Base-by-base conservation (phyloP, 352 stramenopile genomes). In the Phytophthora ohioensis region DNA sequence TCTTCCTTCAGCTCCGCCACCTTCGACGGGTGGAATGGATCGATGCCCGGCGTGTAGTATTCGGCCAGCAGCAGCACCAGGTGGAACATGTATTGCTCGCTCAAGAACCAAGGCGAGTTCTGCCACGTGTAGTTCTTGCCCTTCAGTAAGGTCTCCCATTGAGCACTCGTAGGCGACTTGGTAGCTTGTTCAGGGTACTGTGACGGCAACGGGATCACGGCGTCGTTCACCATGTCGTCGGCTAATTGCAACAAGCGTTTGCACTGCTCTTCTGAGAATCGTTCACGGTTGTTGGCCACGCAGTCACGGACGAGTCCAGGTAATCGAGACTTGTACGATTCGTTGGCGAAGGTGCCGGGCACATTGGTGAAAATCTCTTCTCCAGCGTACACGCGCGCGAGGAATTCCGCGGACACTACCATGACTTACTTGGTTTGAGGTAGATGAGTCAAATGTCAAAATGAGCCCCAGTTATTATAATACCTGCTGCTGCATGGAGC, bases 21-120 rank as follows among this genome's bases (percentile, higher is more conserved):
- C 51, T 94, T 94, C 3, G 73, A 75, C 51, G 80, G 76, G 51
- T 89, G 80, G 72, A 91, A 94, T 13, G 86, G 86, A 46, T 94
- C 86, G 10, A 91, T 64, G 10, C 75, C 71, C 17, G 81, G 80
- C 11, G 80, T 79, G 63, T 88, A 91, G 59, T 86, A 92, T 60
- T 86, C 82, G 7, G 82, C 67, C 51, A 94, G 59, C 30, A 92
- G 51, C 30, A 92, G 64, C 17, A 94, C 70, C 32, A 88, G 70
- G 64, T 91, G 84, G 66, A 91, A 92, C 68, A 92, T 79, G 75
- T 93, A 93, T 51, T 88, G 82, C 59, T 93, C 86, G 10, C 80
- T 76, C 41, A 91, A 45, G 72, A 94, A 94, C 82, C 84, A 92
- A 34, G 86, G 81, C n/a, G 77, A 76, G 57, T 90, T 81, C 62